Base-by-base conservation (phyloP, 371 early-diverging fungal genomes). In the Mucor saturninus region DNA sequence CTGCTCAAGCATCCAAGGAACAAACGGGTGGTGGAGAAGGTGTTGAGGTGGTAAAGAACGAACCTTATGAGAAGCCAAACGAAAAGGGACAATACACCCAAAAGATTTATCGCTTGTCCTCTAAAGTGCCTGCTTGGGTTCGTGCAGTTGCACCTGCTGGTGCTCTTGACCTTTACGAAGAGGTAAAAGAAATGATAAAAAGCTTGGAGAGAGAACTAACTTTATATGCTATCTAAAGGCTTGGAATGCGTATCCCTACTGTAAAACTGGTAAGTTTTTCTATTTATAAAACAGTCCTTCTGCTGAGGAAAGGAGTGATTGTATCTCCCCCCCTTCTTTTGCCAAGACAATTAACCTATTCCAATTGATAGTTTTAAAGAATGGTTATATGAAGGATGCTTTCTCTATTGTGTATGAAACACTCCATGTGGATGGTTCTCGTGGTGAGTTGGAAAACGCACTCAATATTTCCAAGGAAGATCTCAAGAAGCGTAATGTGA, bases 191-290 rank as follows among this genome's bases (percentile, higher is more conserved):
- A n/a, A 60, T n/a, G n/a, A n/a, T 5, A 3, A 38, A 35, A 35
- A 35, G 8, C 35, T 35, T 6, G 8, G 6, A 21, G 21, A 21
- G 21, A 21, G 21, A 21, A 21, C 21, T 21, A 21, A 21, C n/a
- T n/a, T 21, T 38, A 40, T 56, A 38, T 38, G 26, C n/a, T 49
- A 13, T 38, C 8, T 55, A 49, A 68, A 77, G 75, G 93, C 93
- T 46, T 92, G 93, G 93, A 92, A 92, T 69, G 93, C 89, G 40
- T 92, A 90, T 68, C 93, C 93, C 10, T 87, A 89, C 65, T 90
- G 90, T 77, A 86, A 83, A 77, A 90, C 90, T 73, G 86, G 89
- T 91, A 86, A 75, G 51, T 50, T 21, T 46, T 7, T 46, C 21
- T 45, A 45, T 52, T 35, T 48, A 53, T 52, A 43, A 43, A 45